Evolutionary conservation across 768 basidiomycete genomes (phyloP), one percentile per base, ranked within the genome.

Genomic region (Auricularia sp.): DNA sequence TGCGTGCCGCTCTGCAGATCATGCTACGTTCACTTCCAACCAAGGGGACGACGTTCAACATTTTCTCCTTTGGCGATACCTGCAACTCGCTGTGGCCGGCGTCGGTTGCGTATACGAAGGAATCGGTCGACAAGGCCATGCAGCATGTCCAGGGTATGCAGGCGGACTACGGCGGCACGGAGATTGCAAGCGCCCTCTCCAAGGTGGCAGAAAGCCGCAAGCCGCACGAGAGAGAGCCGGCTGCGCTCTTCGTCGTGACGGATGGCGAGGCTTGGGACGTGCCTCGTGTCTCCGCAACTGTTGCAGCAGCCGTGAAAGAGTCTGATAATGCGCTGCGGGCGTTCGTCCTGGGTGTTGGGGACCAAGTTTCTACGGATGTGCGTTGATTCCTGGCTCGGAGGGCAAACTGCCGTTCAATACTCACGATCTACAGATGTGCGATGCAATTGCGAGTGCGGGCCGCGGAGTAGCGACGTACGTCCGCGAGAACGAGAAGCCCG

Each of bases 261-360:
- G 86, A 86, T 64, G 86, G 86, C 18, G 72, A 79, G 62, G 78
- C 68, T 3, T 69, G 64, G 65, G 65, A 71, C 39, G 58, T 68
- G 54, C 51, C 62, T 0, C 58, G 35, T 14, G 65, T 64, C 3
- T 21, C 61, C 58, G 16, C 45, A 14, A 5, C 29, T 0, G 62
- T 68, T 29, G 18, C 44, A 3, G 36, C 35, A 18, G 24, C 44
- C 34, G 65, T 66, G n/a, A 21, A 21, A 8, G 14, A 66, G 54
- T 35, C 62, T 14, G 29, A 59, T 7, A 34, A 34, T 4, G 24
- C 56, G 8, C 65, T 83, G 2, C 82, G 84, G 7, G 75, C 86
- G 3, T 88, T 85, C 65, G 77, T 80, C 8, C 78, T 88, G 1
- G 86, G 86, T 1, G 84, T 88, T 14, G 86, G 87, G 14, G 62